Evolutionary conservation across 129 eudicot genomes (phyloP).

Genomic region (Ambrosia artemisiifolia): DNA sequence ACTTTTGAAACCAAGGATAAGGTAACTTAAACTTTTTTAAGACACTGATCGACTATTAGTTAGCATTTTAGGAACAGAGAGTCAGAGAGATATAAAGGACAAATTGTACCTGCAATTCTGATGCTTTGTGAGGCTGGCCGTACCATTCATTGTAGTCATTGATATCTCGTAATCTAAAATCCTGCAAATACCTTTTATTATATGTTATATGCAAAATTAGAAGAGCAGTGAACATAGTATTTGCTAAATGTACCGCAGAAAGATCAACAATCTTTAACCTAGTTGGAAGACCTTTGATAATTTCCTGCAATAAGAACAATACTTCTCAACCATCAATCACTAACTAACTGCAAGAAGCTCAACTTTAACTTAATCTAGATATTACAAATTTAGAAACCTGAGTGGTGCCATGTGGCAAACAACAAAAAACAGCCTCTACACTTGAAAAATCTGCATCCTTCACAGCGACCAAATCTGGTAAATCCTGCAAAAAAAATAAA

Average conservation of each 20-base stretch:
- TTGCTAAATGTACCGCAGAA: constrained; percentile 64
- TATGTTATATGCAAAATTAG: neutral
- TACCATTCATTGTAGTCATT: constrained; percentile 95
- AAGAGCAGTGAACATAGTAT: neutral
- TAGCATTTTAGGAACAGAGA: neutral
- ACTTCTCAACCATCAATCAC: neutral
- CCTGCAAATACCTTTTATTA: constrained; percentile 48
- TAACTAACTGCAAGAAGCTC: neutral
- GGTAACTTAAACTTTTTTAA: neutral
- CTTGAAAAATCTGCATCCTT: constrained; percentile 87
- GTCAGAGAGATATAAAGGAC: neutral
- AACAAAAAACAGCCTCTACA: constrained; percentile 95
- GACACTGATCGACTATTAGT: neutral
- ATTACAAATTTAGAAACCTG: constrained; percentile 44
- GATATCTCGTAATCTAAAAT: constrained; percentile 75
- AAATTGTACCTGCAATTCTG: constrained; percentile 70
- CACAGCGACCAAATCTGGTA: constrained; percentile 83
- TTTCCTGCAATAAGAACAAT: constrained; percentile 56
- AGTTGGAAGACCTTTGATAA: constrained; percentile 77
- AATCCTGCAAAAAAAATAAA: constrained; percentile 44
- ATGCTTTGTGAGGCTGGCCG: constrained; percentile 93
- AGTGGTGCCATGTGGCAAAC: constrained; percentile 98
- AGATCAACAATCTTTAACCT: constrained; percentile 85
- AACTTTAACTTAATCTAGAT: neutral
- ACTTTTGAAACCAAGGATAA: neutral